These are phyloP conservation scores for Suzukiozyma palmioleophila DNA, from an alignment of 1,139 yeast genomes.

Conservation along the genomic window DNA sequence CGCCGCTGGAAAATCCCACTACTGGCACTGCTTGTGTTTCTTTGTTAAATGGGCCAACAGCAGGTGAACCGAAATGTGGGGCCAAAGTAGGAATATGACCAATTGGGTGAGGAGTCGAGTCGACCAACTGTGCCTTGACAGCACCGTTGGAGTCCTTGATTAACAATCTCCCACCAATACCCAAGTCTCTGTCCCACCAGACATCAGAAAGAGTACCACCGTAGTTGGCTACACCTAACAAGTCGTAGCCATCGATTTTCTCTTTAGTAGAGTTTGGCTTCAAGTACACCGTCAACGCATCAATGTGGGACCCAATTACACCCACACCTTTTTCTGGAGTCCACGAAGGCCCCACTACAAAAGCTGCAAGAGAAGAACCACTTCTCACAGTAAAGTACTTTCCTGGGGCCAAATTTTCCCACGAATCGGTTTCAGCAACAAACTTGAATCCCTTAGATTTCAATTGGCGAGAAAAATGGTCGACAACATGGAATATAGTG, in stretches of 20 bases:
- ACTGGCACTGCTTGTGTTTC: constrained; percentile 44
- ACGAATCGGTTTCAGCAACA: constrained; percentile 22
- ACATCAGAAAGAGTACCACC: constrained; percentile 33
- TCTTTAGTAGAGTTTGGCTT: constrained; percentile 32
- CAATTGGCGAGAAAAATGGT: constrained; percentile 23
- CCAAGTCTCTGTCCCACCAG: constrained; percentile 46
- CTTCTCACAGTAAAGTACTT: constrained; percentile 33
- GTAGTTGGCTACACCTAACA: constrained; percentile 42
- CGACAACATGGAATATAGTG: constrained; percentile 39
- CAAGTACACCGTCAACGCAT: constrained; percentile 36
- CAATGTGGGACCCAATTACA: constrained; percentile 40
- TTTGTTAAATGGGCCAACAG: constrained; percentile 28
- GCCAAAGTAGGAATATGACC: constrained; percentile 43
- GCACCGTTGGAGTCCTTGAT: constrained; percentile 22
- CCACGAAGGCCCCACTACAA: constrained; percentile 40
- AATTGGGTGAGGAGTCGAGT: constrained; percentile 36
- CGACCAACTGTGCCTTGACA: constrained; percentile 24
- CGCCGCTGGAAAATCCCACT: constrained; percentile 26
- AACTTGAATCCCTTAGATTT: constrained; percentile 27
- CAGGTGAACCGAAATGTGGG: constrained; percentile 36
- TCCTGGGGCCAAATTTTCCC: constrained; percentile 18
- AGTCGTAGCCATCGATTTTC: constrained; percentile 35
- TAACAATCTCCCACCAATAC: constrained; percentile 41
- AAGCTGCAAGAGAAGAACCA: constrained; percentile 37
- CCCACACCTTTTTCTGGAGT: constrained; percentile 34